These are phyloP conservation scores for Elsinoe arachidis DNA, from an alignment of 2,329 filamentous ascomycete genomes.

Conservation along the genomic window DNA sequence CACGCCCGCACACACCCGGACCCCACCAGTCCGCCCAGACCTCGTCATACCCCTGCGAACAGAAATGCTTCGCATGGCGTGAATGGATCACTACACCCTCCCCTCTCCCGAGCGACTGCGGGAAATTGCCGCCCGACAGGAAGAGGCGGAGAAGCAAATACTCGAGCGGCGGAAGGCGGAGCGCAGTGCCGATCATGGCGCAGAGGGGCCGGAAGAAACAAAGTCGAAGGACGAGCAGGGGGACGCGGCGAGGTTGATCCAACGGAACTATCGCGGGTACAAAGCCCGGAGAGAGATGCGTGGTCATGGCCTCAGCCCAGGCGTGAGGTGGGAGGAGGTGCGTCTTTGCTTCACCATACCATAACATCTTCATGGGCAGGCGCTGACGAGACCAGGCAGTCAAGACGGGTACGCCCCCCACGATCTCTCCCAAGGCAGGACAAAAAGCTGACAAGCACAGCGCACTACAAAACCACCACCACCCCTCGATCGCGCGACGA, in stretches of 20 bases:
- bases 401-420: constrained; percentile 26
- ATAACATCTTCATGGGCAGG: constrained; percentile 18
- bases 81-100: constrained; percentile 15
- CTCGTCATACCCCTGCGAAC: background rate
- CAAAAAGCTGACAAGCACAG: constrained; percentile 29
- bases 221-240: constrained; percentile 13
- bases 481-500: constrained; percentile 32
- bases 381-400: constrained; percentile 21
- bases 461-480: constrained; percentile 46
- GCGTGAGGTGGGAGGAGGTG: constrained; percentile 62
- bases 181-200: constrained; percentile 11
- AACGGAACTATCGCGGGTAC: constrained; percentile 68
- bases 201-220: constrained; percentile 15
- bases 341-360: constrained; percentile 20
- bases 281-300: constrained; percentile 60
- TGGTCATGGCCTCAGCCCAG: constrained; percentile 61
- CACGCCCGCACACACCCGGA: background rate
- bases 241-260: constrained; percentile 26
- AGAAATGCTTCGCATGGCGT: background rate
- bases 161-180: constrained; percentile 16
- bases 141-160: constrained; percentile 23
- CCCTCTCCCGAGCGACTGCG: constrained; percentile 26
- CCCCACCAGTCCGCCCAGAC: background rate
- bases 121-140: constrained; percentile 28
- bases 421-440: constrained; percentile 18